Percentiles rank a stretch among this genome's conserved stretches.
Evolutionary conservation across 805 yeast genomes (phyloP).

Genomic region (Pichia cabralensis): DNA sequence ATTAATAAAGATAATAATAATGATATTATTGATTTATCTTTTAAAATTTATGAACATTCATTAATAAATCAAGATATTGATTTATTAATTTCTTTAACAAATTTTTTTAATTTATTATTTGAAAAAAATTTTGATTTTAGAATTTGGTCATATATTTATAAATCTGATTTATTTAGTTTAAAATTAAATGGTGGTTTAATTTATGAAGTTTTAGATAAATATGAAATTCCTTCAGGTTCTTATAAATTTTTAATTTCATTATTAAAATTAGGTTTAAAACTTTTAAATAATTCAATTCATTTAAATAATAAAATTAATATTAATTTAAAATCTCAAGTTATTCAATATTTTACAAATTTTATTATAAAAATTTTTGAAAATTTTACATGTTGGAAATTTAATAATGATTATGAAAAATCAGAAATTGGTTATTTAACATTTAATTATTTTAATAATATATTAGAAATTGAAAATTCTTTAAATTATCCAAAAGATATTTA

Average conservation of each 20-base stretch:
- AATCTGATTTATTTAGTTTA: constrained; percentile 54
- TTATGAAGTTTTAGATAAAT: constrained; percentile 52
- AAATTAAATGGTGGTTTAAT: constrained; percentile 59
- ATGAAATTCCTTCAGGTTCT: constrained; percentile 61
- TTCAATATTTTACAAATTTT: constrained; percentile 45
- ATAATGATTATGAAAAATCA: constrained; percentile 43
- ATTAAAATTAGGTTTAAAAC: constrained; percentile 41
- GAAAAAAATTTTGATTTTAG: constrained; percentile 43
- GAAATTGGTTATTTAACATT: constrained; percentile 49
- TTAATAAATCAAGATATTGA: constrained; percentile 43
- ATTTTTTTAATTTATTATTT: constrained; percentile 39
- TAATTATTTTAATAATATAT: constrained; percentile 43
- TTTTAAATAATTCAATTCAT: constrained; percentile 42
- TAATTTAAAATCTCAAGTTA: constrained; percentile 41
- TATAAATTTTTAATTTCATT: constrained; percentile 55
- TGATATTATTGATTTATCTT: constrained; percentile 41
- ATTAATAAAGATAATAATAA: constrained; percentile 18
- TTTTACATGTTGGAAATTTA: constrained; percentile 60
- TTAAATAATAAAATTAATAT: constrained; percentile 28
- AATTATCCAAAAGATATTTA: constrained; percentile 28
- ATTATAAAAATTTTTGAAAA: constrained; percentile 66
- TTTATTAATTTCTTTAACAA: constrained; percentile 35
- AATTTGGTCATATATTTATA: constrained; percentile 71
- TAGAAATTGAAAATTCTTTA: constrained; percentile 44
- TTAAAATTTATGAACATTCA: constrained; percentile 59